Percentiles rank a stretch among this genome's conserved stretches.
Conservation (phyloP, 192 early-diverging fungal genomes). For the Chytriomyces sp. region DNA sequence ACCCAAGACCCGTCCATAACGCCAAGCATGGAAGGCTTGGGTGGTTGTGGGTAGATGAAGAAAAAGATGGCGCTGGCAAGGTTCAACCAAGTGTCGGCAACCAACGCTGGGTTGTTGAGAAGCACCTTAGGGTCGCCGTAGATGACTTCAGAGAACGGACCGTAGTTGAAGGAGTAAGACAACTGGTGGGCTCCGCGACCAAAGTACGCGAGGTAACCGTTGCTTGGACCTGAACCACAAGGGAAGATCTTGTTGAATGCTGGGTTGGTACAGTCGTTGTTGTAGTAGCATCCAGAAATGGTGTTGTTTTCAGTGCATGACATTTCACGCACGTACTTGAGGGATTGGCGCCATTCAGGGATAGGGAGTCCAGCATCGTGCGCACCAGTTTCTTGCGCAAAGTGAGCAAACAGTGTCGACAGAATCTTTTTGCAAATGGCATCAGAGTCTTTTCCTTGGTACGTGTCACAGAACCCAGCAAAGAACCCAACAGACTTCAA, state of each 20-base stretch:
- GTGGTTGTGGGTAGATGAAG: conserved; percentile 26
- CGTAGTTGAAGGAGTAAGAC: conserved; percentile 17
- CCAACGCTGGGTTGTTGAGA: conserved; percentile 7
- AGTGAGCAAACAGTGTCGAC: conserved; percentile 18
- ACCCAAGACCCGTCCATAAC: conserved; percentile 16
- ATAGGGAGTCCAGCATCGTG: neutral
- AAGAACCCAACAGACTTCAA: conserved; percentile 9
- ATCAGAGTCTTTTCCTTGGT: neutral
- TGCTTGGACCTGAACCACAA: conserved; percentile 4
- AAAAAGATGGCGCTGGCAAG: conserved; percentile 11
- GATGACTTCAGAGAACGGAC: neutral
- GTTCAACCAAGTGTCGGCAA: conserved; percentile 19
- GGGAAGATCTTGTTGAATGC: conserved; percentile 11
- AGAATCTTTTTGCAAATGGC: conserved; percentile 12
- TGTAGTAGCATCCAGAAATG: conserved; percentile 16
- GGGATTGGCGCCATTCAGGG: conserved; percentile 11
- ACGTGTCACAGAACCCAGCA: neutral
- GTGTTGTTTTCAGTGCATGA: conserved; percentile 9
- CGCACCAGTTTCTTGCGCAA: conserved; percentile 19
- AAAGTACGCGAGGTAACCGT: conserved; percentile 7
- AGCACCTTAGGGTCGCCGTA: conserved; percentile 10
- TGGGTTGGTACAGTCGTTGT: conserved; percentile 22
- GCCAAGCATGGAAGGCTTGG: conserved; percentile 9
- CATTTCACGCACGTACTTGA: neutral
- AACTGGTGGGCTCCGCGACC: conserved; percentile 18